Evolutionary conservation across 2,329 filamentous ascomycete genomes (phyloP), one percentile per base, ranked within the genome.

Genomic region (Fusarium oxysporum): DNA sequence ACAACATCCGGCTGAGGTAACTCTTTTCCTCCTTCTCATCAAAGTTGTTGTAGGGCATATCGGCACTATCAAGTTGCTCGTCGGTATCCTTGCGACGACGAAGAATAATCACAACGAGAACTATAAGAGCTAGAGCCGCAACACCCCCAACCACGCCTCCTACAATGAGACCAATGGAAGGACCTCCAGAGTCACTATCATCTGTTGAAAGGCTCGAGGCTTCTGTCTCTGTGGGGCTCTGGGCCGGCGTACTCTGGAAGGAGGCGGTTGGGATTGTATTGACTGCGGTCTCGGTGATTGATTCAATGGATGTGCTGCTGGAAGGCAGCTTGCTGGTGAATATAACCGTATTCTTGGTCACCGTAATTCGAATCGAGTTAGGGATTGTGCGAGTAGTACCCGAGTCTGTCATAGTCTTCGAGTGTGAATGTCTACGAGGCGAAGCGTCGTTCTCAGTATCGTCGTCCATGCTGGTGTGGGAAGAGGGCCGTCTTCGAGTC

Each of bases 351-450:
- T 81, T 80, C 44, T 63, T 80, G 14, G 80, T 83, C 21, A 82
- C 63, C 4, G 82, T 83, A 47, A 83, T 74, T 41, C 77, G 71
- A 7, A 77, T 76, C 38, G 77, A 75, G 60, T 82, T 83, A 11
- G 81, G 79, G 43, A 83, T 78, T 12, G 80, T 82, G 50, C 78
- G 79, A 25, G 81, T 83, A 56, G 77, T 77, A 25, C 81, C 81
- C 16, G 81, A 83, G 68, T 83, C 82, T 16, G 80, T 81, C 75
- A 77, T 80, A 45, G 67, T 76, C n/a, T 55, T 75, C 3, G 77
- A 61, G 30, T 41, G 25, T 41, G 40, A 55, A 19, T 57, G 55
- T 32, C 50, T 62, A 16, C 35, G 30, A 45, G 60, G 40, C 8
- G 54, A 62, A 37, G 59, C 41, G 21, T 48, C 37, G 23, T 48